Conservation (phyloP, 2,329 filamentous ascomycete genomes). For the Fusarium sp. region DNA sequence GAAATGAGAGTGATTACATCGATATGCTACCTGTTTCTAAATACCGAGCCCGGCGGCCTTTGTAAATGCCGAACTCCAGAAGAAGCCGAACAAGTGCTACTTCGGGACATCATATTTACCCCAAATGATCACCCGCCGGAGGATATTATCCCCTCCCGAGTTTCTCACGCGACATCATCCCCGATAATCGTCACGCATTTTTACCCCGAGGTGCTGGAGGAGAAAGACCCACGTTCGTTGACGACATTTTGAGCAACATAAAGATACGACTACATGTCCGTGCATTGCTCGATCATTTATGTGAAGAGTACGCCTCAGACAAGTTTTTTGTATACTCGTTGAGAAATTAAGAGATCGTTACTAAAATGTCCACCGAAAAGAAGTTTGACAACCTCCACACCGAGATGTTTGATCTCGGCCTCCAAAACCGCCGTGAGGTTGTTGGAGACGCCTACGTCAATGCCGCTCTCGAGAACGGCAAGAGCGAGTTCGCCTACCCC, state of each 20-base stretch:
- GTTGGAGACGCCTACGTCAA: slow-evolving; percentile 71
- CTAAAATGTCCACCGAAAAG: slow-evolving; percentile 11
- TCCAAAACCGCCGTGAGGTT: slow-evolving; percentile 69
- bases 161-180: background rate
- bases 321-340: background rate
- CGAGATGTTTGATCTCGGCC: slow-evolving; percentile 67
- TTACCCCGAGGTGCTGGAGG: background rate
- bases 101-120: background rate
- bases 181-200: background rate
- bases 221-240: background rate
- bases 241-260: background rate
- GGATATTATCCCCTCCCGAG: background rate
- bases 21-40: background rate
- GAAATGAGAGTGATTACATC: accelerated
- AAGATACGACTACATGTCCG: background rate
- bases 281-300: background rate
- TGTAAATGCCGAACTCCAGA: background rate
- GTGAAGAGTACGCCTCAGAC: background rate
- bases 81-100: background rate
- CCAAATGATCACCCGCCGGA: background rate
- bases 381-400: slow-evolving; percentile 23
- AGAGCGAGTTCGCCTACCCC: slow-evolving; percentile 64
- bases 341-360: background rate
- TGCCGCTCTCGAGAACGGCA: slow-evolving; percentile 62
- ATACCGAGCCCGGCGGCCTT: background rate